phyloP scores from a whole-genome alignment of 345 rosid genomes.

The Psidium guajava region DNA sequence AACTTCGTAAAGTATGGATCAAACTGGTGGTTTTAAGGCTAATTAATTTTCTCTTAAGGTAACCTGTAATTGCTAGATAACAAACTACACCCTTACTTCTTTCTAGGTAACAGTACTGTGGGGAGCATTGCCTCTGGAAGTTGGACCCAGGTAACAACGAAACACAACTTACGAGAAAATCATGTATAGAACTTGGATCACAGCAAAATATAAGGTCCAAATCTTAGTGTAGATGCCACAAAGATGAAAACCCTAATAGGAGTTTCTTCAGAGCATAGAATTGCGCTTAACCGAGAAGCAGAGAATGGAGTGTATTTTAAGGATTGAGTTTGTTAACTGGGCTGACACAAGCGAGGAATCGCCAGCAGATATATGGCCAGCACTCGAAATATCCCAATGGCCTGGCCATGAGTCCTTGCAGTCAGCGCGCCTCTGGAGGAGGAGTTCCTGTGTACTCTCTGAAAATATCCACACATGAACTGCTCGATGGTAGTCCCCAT shows the following conservation, averaged over 20 bases:
- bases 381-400: constrained; percentile 87
- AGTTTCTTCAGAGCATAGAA: neutral
- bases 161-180: neutral
- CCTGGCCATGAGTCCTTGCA: constrained; percentile 89
- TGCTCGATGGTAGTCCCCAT: constrained; percentile 88
- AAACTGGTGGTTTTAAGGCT: neutral
- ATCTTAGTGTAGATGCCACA: neutral
- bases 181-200: neutral
- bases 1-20: neutral
- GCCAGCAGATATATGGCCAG: constrained; percentile 92
- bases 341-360: constrained; percentile 71
- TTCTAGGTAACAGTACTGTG: neutral
- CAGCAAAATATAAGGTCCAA: neutral
- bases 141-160: neutral
- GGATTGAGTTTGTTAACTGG: constrained; percentile 25
- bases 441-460: constrained; percentile 68
- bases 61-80: neutral
- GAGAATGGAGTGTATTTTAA: neutral
- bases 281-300: neutral
- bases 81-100: neutral
- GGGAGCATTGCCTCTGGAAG: neutral
- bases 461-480: constrained; percentile 83
- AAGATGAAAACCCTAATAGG: neutral
- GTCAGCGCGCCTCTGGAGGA: constrained; percentile 73
- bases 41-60: neutral